Conservation (phyloP, 768 basidiomycete species). For the Kwoniella sp. region DNA sequence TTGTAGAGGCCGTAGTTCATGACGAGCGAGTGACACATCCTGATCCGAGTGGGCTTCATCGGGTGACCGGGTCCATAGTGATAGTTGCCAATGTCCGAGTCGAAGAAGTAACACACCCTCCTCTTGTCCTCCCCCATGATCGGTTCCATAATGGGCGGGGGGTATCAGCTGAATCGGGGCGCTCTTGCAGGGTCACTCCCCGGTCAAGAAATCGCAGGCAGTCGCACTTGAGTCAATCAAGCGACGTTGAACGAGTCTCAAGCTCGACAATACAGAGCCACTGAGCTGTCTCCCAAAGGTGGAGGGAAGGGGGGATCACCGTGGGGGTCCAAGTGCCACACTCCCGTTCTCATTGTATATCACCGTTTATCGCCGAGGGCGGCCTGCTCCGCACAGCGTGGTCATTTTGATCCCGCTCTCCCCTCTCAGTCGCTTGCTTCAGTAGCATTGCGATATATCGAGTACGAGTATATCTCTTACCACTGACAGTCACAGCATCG, state of each 20-base stretch:
- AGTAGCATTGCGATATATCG: neutral
- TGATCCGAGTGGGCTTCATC: conserved; percentile 96
- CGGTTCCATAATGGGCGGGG: conserved; percentile 54
- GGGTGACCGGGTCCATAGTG: conserved; percentile 92
- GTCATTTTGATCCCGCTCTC: conserved; percentile 6
- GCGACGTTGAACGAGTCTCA: no score
- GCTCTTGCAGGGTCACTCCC: neutral
- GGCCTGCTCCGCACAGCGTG: no score
- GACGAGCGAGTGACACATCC: conserved; percentile 98
- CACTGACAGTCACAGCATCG: no score
- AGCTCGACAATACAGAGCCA: no score
- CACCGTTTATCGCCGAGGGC: no score
- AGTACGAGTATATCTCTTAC: no score
- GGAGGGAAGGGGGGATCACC: no score
- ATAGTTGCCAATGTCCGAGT: conserved; percentile 98
- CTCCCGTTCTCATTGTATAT: no score
- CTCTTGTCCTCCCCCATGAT: conserved; percentile 76
- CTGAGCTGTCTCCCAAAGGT: no score
- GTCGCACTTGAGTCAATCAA: no score
- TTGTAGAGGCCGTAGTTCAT: conserved; percentile 99
- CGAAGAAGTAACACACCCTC: conserved; percentile 99
- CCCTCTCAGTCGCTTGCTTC: neutral
- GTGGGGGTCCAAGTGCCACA: no score
- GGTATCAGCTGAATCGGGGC: neutral
- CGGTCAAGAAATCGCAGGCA: neutral